Evolutionary conservation across 352 stramenopile genomes (phyloP), one percentile per base, ranked within the genome.

Genomic region (Pseudoperonospora humuli): DNA sequence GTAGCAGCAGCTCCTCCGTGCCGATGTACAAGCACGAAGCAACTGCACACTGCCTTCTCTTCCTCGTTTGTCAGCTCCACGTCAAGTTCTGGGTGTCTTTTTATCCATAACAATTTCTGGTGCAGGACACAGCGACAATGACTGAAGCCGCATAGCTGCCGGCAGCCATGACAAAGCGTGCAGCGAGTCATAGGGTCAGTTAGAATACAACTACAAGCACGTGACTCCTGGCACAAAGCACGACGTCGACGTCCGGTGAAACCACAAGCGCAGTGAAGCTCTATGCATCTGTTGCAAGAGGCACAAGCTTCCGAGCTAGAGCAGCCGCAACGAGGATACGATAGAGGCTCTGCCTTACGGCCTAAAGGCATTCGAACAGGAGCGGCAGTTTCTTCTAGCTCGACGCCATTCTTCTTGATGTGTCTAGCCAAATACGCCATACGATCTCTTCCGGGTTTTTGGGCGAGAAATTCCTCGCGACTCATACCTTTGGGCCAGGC

Each of bases 101-200:
- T 59, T 36, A 56, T 42, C 36, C 45, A 56, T 15, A 57, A 45
- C 28, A 73, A 21, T 23, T 40, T 32, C 19, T 70, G 53, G 37
- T 90, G 77, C 28, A 79, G 47, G 1, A 65, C 40, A 42, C 77
- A 90, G 6, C 73, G 66, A 40, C 77, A 90, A 57, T 90, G 77
- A 29, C 66, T 75, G 8, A 53, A 40, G 17, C 39, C 38, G 5
- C 33, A 39, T 11, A 17, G 17, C n/a, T 64, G 70, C 17, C 59
- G 61, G 42, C 77, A 90, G 11, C 77, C 77, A 46, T 63, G 55
- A 29, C 77, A 90, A 3, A 84, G 47, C 20, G 39, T 36, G 36
- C 77, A 90, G 20, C 75, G 69, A 18, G 24, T 19, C 1, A 10
- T 38, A 10, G 54, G 52, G n/a, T 65, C 38, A 9, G 34, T 28